phyloP scores from a whole-genome alignment of 176 grass and related monocot genomes.

The Musa schizocarpa region DNA sequence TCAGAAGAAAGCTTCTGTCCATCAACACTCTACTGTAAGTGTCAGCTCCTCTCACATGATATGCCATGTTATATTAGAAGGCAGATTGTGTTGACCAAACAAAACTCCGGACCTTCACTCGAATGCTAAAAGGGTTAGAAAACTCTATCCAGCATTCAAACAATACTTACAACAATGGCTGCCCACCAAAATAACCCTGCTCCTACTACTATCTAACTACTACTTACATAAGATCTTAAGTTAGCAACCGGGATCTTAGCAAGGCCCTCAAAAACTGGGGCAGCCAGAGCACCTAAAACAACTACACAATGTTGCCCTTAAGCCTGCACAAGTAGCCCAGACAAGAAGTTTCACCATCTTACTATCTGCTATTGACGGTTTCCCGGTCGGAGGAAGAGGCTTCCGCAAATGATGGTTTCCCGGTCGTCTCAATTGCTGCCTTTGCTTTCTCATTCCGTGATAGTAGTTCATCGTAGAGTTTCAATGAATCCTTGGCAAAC shows the following conservation, averaged over 20 bases:
- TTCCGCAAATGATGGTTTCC: conserved; percentile 25
- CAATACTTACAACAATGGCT: conserved; percentile 76
- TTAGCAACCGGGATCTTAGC: conserved; percentile 26
- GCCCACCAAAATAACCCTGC: conserved; percentile 51
- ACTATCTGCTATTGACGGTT: conserved; percentile 27
- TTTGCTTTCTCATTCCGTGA: conserved; percentile 17
- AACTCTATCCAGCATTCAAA: conserved; percentile 23
- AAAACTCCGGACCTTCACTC: background rate
- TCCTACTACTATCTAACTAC: conserved; percentile 15
- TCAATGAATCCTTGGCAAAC: conserved; percentile 56
- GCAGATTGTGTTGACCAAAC: background rate
- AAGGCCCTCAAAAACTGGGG: conserved; percentile 57
- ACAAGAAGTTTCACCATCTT: background rate
- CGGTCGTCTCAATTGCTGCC: conserved; percentile 18
- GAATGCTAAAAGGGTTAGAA: background rate
- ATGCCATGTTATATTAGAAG: too few relatives aligned
- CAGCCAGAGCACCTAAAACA: conserved; percentile 26
- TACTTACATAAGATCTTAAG: conserved; percentile 26
- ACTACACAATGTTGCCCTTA: conserved; percentile 3
- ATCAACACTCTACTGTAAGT: too few relatives aligned
- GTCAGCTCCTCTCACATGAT: too few relatives aligned
- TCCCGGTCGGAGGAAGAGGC: conserved; percentile 21
- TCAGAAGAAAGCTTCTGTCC: too few relatives aligned
- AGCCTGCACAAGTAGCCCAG: conserved; percentile 10
- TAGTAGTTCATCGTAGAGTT: conserved; percentile 57